Evolutionary conservation across 2,329 filamentous ascomycete genomes (phyloP).

Genomic region (Bipolaris victoriae): DNA sequence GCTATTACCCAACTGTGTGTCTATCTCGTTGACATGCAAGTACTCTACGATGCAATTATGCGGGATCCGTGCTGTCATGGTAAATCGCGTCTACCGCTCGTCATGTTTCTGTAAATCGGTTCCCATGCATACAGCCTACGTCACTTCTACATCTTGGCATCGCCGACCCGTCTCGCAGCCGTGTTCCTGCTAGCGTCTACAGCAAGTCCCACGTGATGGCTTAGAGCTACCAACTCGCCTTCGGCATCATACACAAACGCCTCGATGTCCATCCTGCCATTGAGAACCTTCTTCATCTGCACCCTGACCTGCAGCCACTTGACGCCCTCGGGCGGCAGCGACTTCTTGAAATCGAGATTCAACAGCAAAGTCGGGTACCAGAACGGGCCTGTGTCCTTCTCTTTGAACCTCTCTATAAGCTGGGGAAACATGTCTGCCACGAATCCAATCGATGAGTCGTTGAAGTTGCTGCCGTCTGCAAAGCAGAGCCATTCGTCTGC

Average conservation of each 20-base stretch:
- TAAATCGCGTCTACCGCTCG: not conserved
- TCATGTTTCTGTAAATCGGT: not conserved
- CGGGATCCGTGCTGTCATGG: not conserved
- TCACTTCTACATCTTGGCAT: conserved; percentile 42
- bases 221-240: conserved; percentile 70
- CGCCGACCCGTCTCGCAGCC: conserved; percentile 55
- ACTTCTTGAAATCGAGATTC: conserved; percentile 78
- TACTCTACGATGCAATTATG: not conserved
- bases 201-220: conserved; percentile 70
- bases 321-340: conserved; percentile 68
- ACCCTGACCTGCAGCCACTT: conserved; percentile 75
- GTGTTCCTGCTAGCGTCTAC: conserved; percentile 68
- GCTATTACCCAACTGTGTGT: not conserved
- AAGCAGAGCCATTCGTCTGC: conserved; percentile 73
- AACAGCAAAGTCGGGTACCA: conserved; percentile 81
- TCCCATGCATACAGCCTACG: not conserved
- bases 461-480: conserved; percentile 66
- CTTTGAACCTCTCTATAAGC: conserved; percentile 61
- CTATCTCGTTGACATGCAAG: not conserved
- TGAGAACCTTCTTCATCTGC: conserved; percentile 68
- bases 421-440: conserved; percentile 73
- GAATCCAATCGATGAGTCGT: conserved; percentile 67
- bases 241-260: conserved; percentile 68
- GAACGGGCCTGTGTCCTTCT: conserved; percentile 50
- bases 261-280: conserved; percentile 78